Base-by-base conservation (phyloP, 2,329 filamentous ascomycete species). In the Thelonectria rubi region DNA sequence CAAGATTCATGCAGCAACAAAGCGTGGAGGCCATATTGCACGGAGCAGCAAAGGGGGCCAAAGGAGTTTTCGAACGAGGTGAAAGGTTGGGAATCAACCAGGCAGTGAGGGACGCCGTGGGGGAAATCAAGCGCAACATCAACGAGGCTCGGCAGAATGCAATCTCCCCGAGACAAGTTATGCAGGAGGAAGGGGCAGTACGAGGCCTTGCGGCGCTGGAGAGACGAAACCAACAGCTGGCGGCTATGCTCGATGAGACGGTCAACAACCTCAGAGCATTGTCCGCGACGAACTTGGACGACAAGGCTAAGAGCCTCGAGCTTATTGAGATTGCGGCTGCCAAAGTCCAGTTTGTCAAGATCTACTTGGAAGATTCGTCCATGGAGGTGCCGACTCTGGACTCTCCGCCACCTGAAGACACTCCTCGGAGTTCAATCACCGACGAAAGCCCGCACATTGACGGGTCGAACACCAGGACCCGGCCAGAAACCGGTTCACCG, bases 51-150 rank as follows among this genome's bases (percentile, higher is more conserved):
- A 91, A 91, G 73, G 88, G 88, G 64, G 88, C 94, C 17, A 91
- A 90, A 72, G 88, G 88, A 54, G 88, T 94, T 15, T 80, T 93
- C 34, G 88, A 92, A 69, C 84, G 87, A 32, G 85, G 91, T 54
- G 91, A 94, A 75, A 90, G 88, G 71, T 87, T 93, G 64, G 91
- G 91, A 7, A 90, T 95, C 58, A 93, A 93, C 72, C 90, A 91
- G 74, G 91, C 89, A 0, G 87, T 95, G 7, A 86, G 92, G n/a
- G 91, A 92, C 67, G 91, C 92, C 17, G 85, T 95, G 72, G 89
- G 88, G 9, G 92, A 96, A 76, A 90, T 94, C 51, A 86, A 86
- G 62, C 90, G 91, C 70, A 93, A 93, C 66, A 86, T 94, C 32
- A 89, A 91, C 65, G 85, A 86, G 58, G 80, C 82, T 2, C 79